A percentile compares a stretch with the other conserved stretches of the same genome.
Conservation (phyloP, 805 yeast species). For the Hanseniaspora hatyaiensis region DNA sequence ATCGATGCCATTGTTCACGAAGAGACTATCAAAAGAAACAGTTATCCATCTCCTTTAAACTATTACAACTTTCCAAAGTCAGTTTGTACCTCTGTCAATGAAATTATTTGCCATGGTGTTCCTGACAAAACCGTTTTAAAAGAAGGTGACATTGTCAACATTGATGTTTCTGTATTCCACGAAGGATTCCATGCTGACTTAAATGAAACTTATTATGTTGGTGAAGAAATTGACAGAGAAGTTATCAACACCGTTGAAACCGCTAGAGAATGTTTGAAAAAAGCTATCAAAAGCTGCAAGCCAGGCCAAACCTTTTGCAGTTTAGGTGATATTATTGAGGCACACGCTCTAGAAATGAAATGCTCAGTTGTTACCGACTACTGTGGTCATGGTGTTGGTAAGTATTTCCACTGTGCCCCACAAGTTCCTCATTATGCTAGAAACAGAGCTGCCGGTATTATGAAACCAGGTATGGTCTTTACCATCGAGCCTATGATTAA, state of each 20-base stretch:
- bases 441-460: constrained; percentile 85
- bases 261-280: constrained; percentile 73
- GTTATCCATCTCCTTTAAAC: constrained; percentile 90
- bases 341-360: constrained; percentile 63
- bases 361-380: constrained; percentile 83
- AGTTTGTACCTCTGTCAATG: constrained; percentile 87
- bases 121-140: constrained; percentile 79
- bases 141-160: constrained; percentile 89
- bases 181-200: constrained; percentile 88
- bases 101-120: constrained; percentile 92
- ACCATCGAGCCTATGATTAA: constrained; percentile 97
- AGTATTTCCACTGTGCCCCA: constrained; percentile 82
- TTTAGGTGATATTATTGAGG: constrained; percentile 78
- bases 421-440: constrained; percentile 88
- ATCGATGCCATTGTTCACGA: constrained; percentile 75
- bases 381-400: constrained; percentile 89
- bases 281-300: constrained; percentile 73
- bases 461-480: constrained; percentile 92
- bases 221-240: constrained; percentile 68
- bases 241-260: constrained; percentile 84
- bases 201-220: constrained; percentile 94
- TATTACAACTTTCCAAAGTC: constrained; percentile 89
- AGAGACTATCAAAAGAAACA: constrained; percentile 77
- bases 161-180: constrained; percentile 76
- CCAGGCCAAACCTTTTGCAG: constrained; percentile 86